Evolutionary conservation across 352 stramenopile genomes (phyloP), one percentile per base, ranked within the genome.

Genomic region (Pilasporangium apinafurcum): DNA sequence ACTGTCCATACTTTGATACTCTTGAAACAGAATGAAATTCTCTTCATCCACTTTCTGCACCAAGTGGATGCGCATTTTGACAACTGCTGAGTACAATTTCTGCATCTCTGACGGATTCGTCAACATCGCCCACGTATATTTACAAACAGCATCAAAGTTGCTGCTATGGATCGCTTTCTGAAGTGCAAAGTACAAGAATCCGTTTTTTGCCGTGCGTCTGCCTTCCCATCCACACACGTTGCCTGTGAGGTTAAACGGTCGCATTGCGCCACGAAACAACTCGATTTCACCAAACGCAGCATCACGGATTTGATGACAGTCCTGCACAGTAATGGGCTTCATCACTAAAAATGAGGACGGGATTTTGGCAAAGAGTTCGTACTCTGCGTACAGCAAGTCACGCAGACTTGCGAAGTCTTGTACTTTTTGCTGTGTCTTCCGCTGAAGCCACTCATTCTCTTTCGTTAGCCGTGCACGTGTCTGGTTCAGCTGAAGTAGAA

Each of bases 1-100:
- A 26, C 33, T 38, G 32, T 56, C 48, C 48, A 56, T 56, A 4
- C 39, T 44, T 16, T 41, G 44, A 35, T 56, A 41, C 21, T 56
- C 48, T 24, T 56, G 48, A 35, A 45, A 56, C 32, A 56, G 40
- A 32, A 56, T 41, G 40, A 56, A 39, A 17, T 56, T 56, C 27
- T 56, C 29, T 13, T 29, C 32, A 13, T 56, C 48, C 9, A 56
- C 48, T 13, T 24, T 31, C 34, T 56, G 48, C 31, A 56, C 48
- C 7, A 56, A 20, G 5, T 39, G 36, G 39, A 32, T 49, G 21
- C 35, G 43, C 39, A 48, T 49, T 9, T 37, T 41, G 25, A 49
- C 26, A 4, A 34, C 39, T 1, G 8, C 2, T 24, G 48, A 48
- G 40, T 49, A 37, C 13, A 56, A 22, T 0, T 10, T 17, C 5